Percentiles rank a stretch among this genome's conserved stretches.
phyloP scores from a whole-genome alignment of 2,329 filamentous ascomycete species.

The Dactylonectria estremocensis region DNA sequence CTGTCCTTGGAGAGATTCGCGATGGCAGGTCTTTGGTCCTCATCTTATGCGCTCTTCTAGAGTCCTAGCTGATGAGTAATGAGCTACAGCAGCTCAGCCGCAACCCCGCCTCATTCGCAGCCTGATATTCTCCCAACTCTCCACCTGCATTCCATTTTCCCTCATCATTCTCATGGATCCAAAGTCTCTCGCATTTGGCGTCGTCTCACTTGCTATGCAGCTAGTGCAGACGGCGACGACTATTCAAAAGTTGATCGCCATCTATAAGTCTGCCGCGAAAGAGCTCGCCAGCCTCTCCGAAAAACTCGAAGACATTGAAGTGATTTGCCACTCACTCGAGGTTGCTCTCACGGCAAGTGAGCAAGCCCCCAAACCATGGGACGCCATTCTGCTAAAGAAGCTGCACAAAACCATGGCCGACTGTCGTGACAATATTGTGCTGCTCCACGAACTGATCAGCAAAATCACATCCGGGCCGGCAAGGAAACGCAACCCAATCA shows the following conservation, averaged over 20 bases:
- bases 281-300: not conserved
- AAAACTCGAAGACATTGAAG: conserved; percentile 21
- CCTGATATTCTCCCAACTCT: not conserved
- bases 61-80: no score
- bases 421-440: conserved; percentile 7
- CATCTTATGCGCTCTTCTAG: no score
- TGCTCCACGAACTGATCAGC: not conserved
- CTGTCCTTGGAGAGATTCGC: no score
- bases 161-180: conserved; percentile 27
- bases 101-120: no score
- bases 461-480: not conserved
- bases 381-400: not conserved
- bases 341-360: not conserved
- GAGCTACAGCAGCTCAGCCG: no score
- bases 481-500: conserved; percentile 2
- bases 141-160: not conserved
- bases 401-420: not conserved
- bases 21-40: no score
- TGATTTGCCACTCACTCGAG: conserved; percentile 13
- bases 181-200: conserved; percentile 26
- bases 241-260: conserved; percentile 18
- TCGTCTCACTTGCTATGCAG: conserved; percentile 27
- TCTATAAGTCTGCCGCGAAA: conserved; percentile 29
- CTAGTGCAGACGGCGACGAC: not conserved
- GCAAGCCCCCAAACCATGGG: not conserved